phyloP scores from a whole-genome alignment of 306 rosid genomes.

The Canavalia gladiata region DNA sequence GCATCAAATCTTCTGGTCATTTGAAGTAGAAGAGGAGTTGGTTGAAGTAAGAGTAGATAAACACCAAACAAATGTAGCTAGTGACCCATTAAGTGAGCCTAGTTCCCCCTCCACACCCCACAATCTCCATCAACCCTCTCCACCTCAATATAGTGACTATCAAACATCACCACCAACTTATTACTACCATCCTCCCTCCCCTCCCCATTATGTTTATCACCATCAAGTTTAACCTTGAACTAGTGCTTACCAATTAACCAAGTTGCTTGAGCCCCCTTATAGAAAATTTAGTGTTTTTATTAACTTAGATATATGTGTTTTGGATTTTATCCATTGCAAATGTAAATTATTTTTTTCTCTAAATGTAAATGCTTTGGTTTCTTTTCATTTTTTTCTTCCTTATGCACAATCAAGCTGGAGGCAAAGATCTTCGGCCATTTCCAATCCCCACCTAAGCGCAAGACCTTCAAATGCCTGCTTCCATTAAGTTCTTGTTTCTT shows the following conservation, averaged over 20 bases:
- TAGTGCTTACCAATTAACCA: conserved; percentile 4
- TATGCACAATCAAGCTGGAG: too few relatives aligned
- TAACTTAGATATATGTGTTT: conserved; percentile 13
- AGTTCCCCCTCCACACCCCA: conserved; percentile 70
- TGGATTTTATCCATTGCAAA: conserved; percentile 31
- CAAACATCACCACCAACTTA: conserved; percentile 50
- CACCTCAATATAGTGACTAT: conserved; percentile 42
- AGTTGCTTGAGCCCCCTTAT: conserved; percentile 42
- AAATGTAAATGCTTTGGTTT: conserved; percentile 42
- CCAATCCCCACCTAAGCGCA: too few relatives aligned
- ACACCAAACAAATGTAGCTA: conserved; percentile 58
- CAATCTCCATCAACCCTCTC: conserved; percentile 47
- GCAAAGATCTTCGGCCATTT: too few relatives aligned
- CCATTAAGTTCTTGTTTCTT: too few relatives aligned
- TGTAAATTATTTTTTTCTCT: conserved; percentile 48
- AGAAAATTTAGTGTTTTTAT: conserved; percentile 36
- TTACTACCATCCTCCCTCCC: conserved; percentile 57
- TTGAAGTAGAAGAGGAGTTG: conserved; percentile 73
- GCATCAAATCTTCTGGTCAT: conserved; percentile 91
- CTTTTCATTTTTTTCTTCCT: background rate
- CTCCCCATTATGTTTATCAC: conserved; percentile 62
- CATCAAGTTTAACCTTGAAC: conserved; percentile 61
- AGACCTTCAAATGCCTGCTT: too few relatives aligned
- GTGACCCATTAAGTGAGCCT: conserved; percentile 58
- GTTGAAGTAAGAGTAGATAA: conserved; percentile 80